Percentiles rank a stretch among this genome's conserved stretches.
Conservation (phyloP, 2,329 filamentous ascomycete genomes). For the Sphaerulina populicola region DNA sequence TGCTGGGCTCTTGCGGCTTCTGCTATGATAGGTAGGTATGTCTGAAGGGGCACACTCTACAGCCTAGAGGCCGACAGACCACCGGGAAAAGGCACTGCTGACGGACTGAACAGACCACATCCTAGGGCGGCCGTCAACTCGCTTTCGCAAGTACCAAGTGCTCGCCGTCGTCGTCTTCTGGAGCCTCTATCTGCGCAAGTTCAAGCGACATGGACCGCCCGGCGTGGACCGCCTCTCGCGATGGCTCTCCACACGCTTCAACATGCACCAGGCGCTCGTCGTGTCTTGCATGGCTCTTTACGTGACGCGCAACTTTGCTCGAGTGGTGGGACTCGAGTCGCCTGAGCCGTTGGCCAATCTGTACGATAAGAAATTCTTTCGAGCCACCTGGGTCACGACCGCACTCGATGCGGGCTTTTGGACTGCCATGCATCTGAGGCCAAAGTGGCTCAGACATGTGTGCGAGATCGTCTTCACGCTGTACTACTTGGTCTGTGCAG, state of each 20-base stretch:
- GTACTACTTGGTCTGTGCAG: conserved; percentile 88
- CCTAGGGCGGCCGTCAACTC: conserved; percentile 21
- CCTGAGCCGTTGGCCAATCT: conserved; percentile 91
- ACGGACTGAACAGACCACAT: conserved; percentile 15
- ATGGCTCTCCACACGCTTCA: conserved; percentile 61
- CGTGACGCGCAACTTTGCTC: conserved; percentile 83
- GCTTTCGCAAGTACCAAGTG: conserved; percentile 43
- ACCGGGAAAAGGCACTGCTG: not conserved
- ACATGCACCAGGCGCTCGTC: conserved; percentile 81
- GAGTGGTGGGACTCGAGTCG: conserved; percentile 79
- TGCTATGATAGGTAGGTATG: conserved; percentile 19
- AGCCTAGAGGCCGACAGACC: too few species aligned
- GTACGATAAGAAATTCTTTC: conserved; percentile 86
- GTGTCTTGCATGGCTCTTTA: conserved; percentile 88
- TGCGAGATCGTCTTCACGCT: conserved; percentile 74
- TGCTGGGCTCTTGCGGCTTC: not conserved
- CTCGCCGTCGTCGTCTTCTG: conserved; percentile 86
- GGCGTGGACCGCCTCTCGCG: conserved; percentile 61
- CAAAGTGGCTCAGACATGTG: conserved; percentile 72
- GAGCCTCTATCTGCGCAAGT: conserved; percentile 76
- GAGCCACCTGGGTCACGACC: conserved; percentile 93
- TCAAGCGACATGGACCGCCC: conserved; percentile 78
- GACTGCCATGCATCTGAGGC: conserved; percentile 88
- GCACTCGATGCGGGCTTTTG: conserved; percentile 94
- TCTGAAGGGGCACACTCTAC: not conserved